These are phyloP conservation scores for Dysphania ambrosioides DNA, from an alignment of 148 eudicot genomes.

Conservation along the genomic window DNA sequence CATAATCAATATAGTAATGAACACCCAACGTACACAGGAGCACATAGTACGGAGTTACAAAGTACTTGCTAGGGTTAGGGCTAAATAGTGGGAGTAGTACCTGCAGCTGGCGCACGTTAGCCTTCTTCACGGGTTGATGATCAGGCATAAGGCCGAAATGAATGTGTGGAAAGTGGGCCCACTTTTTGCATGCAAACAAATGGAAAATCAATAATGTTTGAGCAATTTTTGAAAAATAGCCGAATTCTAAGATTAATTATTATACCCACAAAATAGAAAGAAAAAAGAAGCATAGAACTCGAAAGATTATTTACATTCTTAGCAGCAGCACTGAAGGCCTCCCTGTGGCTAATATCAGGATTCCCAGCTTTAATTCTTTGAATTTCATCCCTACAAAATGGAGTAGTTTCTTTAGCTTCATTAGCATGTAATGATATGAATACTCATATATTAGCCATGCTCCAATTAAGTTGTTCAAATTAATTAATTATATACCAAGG, in stretches of 20 bases:
- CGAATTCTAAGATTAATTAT: neutral
- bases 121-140: constrained; percentile 90
- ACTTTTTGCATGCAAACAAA: constrained; percentile 43
- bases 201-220: constrained; percentile 11
- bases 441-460: no score
- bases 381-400: constrained; percentile 80
- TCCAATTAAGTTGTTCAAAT: neutral
- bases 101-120: constrained; percentile 82
- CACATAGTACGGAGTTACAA: no score
- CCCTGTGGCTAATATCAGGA: constrained; percentile 99
- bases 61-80: constrained; percentile 27
- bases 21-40: no score
- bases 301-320: constrained; percentile 61
- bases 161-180: constrained; percentile 99
- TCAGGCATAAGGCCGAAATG: constrained; percentile 99
- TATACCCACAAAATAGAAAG: neutral
- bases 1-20: neutral
- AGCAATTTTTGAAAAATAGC: neutral
- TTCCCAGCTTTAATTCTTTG: constrained; percentile 99
- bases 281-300: neutral
- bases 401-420: constrained; percentile 15
- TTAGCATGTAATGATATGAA: no score
- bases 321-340: constrained; percentile 99
- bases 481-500: no score
- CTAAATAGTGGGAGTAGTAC: constrained; percentile 22